Evolutionary conservation across 2,329 filamentous ascomycete genomes (phyloP), one percentile per base, ranked within the genome.

Genomic region (Achaetomium macrosporum): DNA sequence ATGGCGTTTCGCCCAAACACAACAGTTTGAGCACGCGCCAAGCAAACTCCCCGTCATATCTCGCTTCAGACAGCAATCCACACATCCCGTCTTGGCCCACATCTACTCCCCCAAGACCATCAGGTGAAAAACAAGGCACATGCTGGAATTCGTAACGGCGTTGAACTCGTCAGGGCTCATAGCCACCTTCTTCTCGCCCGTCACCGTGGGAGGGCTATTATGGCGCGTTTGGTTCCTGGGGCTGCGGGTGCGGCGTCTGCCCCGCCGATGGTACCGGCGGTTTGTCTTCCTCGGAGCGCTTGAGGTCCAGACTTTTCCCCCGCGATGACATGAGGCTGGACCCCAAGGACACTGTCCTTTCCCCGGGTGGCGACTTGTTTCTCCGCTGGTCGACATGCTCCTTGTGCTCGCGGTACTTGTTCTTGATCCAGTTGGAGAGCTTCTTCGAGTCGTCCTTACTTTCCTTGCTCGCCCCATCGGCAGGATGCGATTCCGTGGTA

Each of bases 391-490:
- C 79, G 0, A 70, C 74, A 40, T 69, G 79, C 58, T 81, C 79
- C 64, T 81, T 82, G 47, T 76, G 76, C 61, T 80, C 79, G 25
- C 79, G 76, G 63, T 81, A 81, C 63, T 83, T 83, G 65, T 70
- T 77, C 64, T 75, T 81, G 58, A 83, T 77, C 79, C 80, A 82
- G 42, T 75, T 75, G 8, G 81, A 71, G 9, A 80, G 71, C 2
- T 78, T 77, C 59, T 73, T 77, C 5, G 69, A 56, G 33, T 81
- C 77, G 9, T 80, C 76, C 53, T 65, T 73, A 48, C 62, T 66
- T 3, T 78, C 74, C 47, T 55, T 64, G 53, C 63, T 65, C 13
- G 57, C 57, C 12, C 60, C 65, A 12, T 75, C 73, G 33, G 62
- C 66, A 5, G 63, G 65, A 16, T 71, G 70, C 15, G 63, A 69